Evolutionary conservation across 148 eudicot genomes (phyloP).

Genomic region (Nepenthes gracilis): DNA sequence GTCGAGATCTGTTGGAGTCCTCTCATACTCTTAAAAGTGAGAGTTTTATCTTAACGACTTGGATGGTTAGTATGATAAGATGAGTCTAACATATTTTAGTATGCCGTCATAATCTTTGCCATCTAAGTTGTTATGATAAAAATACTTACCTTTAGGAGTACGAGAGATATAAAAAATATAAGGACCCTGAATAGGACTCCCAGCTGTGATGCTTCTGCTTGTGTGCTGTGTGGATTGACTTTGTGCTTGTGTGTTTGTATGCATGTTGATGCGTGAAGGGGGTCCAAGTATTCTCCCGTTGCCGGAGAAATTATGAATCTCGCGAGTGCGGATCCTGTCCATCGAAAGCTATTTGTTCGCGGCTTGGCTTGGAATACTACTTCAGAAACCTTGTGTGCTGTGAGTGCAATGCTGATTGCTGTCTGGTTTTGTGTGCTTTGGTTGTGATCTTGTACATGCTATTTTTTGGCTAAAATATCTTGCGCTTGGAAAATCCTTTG

Average conservation of each 20-base stretch:
- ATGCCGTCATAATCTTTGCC: no score
- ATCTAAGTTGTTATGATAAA: no score
- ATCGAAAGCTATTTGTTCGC: conserved; percentile 80
- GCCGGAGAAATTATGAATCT: conserved; percentile 61
- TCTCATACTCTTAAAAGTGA: no score
- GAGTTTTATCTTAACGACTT: no score
- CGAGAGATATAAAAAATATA: no score
- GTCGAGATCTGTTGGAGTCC: no score
- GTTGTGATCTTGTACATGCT: conserved; percentile 3
- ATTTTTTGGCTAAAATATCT: conserved; percentile 1
- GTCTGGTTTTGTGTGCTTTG: conserved; percentile 16
- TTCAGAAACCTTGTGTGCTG: conserved; percentile 77
- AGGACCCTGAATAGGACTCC: no score
- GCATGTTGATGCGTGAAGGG: conserved; percentile 70
- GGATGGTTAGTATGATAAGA: no score
- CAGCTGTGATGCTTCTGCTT: conserved; percentile 8
- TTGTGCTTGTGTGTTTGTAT: conserved; percentile 60
- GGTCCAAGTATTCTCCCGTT: conserved; percentile 58
- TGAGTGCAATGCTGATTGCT: conserved; percentile 52
- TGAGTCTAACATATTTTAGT: no score
- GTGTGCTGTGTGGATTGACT: conserved; percentile 48
- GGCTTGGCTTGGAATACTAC: conserved; percentile 76
- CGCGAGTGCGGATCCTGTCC: conserved; percentile 70
- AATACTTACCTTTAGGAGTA: no score
- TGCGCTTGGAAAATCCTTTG: conserved; percentile 1